Percentiles rank a stretch among this genome's conserved stretches.
Evolutionary conservation across 208 protist species (phyloP).

Genomic region (Wallacemonas collosoma): DNA sequence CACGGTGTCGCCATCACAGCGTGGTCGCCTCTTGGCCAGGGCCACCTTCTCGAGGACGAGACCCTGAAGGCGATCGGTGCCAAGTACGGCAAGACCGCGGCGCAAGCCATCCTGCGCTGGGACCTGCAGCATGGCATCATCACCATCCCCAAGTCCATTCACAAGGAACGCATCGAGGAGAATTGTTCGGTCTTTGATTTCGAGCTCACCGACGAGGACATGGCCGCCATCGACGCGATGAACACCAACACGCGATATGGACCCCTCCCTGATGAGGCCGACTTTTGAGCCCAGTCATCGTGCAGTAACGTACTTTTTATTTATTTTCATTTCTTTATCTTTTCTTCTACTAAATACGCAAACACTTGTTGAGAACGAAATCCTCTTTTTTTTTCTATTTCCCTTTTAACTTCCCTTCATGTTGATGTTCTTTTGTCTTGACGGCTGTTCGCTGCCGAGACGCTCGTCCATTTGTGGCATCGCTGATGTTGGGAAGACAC

Average conservation of each 20-base stretch:
- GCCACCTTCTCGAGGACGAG: slow-evolving; percentile 29
- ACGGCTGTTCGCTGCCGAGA: too few relatives aligned
- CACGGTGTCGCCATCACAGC: slow-evolving; percentile 69
- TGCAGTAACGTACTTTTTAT: not conserved
- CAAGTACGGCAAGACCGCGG: slow-evolving; percentile 44
- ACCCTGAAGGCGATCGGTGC: slow-evolving; percentile 32
- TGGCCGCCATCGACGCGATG: slow-evolving; percentile 43
- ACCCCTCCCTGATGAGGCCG: not conserved
- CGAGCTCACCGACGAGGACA: slow-evolving; percentile 40
- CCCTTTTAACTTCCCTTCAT: not conserved
- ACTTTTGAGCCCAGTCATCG: not conserved
- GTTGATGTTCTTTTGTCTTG: not conserved
- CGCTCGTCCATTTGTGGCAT: too few relatives aligned
- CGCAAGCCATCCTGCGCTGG: slow-evolving; percentile 74
- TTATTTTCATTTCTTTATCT: slow-evolving; percentile 24
- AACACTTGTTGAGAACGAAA: not conserved
- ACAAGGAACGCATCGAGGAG: slow-evolving; percentile 67
- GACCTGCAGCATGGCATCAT: slow-evolving; percentile 50
- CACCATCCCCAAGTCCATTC: slow-evolving; percentile 87
- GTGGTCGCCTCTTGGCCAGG: slow-evolving; percentile 68
- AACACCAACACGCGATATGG: slow-evolving; percentile 28
- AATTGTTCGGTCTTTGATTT: slow-evolving; percentile 77
- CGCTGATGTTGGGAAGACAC: too few relatives aligned
- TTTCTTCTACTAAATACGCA: slow-evolving; percentile 7
- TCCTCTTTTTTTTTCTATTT: not conserved